These are phyloP conservation scores for Nematocida parisii DNA, from an alignment of 371 early-diverging fungal species.

Conservation along the genomic window DNA sequence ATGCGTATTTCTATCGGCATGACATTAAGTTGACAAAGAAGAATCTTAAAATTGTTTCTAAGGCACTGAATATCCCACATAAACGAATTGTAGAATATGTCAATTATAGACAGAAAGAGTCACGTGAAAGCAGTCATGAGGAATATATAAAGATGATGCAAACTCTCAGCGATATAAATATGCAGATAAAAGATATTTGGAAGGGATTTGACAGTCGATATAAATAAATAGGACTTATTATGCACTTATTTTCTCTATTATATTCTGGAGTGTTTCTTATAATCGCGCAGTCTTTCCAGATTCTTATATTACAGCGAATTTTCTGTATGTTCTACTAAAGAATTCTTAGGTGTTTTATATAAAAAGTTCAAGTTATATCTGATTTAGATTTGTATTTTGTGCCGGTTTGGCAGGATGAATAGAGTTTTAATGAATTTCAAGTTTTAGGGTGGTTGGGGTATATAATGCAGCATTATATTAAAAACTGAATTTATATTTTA, in stretches of 20 bases:
- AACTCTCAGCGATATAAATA: conserved; percentile 37
- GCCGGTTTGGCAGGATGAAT: no score
- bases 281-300: no score
- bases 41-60: conserved; percentile 60
- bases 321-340: no score
- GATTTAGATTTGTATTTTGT: no score
- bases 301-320: no score
- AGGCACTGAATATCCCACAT: conserved; percentile 60
- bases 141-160: conserved; percentile 37
- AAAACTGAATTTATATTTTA: no score
- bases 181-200: conserved; percentile 55
- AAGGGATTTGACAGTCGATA: conserved; percentile 46
- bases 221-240: conserved; percentile 17
- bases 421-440: no score
- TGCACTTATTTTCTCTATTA: background rate
- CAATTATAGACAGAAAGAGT: conserved; percentile 40
- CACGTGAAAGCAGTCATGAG: conserved; percentile 56
- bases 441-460: no score
- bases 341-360: no score
- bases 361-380: no score
- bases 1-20: conserved; percentile 56
- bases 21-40: conserved; percentile 61
- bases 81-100: conserved; percentile 63
- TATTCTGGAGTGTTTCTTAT: no score
- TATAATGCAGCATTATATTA: no score